Base-by-base conservation (phyloP, 1,284 basidiomycete genomes). In the Clitocybe nebularis region DNA sequence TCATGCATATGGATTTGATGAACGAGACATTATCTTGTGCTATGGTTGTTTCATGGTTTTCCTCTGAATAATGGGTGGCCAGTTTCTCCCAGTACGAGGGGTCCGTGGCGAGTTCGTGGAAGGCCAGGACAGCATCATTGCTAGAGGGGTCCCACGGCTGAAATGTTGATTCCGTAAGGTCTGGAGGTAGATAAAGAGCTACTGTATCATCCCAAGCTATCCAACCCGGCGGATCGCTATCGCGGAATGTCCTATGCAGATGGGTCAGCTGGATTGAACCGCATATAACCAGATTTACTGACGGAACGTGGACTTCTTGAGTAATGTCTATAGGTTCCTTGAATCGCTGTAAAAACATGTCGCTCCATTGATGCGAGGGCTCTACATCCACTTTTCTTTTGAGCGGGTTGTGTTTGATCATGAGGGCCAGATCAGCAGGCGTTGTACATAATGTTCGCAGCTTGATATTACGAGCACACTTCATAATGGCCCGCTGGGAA, bases 381-480 rank as follows among this genome's bases (percentile, higher is more conserved):
- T 69, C 52, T 2, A 82, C 56, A 2, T 62, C 49, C 22, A 82
- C 60, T 52, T 67, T 63, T 63, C 69, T 65, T 68, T 81, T 64
- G 63, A 84, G 62, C 53, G 84, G 70, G 73, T 87, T 75, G 41
- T 68, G 69, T 47, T 71, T 74, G 20, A 63, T 66, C 42, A 70
- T 72, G 14, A 81, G 55, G 2, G 72, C 72, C 14, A 84, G 59
- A 48, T 89, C 81, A 13, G 71, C 66, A n/a, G 81, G 74, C 11
- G 65, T 68, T 4, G 64, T 58, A 47, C 72, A 72, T 41, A 85
- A 79, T 1, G 91, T 87, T 16, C 90, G 78, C n/a, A 95, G 59
- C 63, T 94, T 94, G 62, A 93, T 74, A 56, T 76, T 77, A 23
- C 80, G 71, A 7, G 75, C 60, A 33, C 69, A 69, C 58, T 86